Conservation (phyloP, 1,284 basidiomycete species). For the Ganoderma leucocontextum region DNA sequence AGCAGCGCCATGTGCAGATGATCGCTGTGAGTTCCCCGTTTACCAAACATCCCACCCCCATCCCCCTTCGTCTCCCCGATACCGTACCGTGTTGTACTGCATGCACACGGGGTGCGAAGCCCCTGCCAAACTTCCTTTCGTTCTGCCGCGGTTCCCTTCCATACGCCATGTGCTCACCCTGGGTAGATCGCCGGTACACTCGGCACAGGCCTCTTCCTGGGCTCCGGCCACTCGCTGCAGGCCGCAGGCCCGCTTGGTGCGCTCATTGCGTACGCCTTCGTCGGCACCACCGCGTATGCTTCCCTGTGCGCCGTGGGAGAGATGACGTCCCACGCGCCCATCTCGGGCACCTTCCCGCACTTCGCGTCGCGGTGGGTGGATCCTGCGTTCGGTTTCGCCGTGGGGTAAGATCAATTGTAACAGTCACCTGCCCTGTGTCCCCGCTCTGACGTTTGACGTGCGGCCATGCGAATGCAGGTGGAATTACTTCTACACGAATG, state of each 20-base stretch:
- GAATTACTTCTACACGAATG: slow-evolving; percentile 61
- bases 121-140: background rate
- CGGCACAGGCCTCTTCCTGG: slow-evolving; percentile 85
- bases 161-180: background rate
- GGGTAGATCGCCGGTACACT: slow-evolving; percentile 74
- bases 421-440: too few species aligned
- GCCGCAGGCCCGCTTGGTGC: slow-evolving; percentile 68
- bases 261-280: slow-evolving; percentile 65
- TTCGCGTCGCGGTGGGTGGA: slow-evolving; percentile 80
- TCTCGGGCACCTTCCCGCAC: slow-evolving; percentile 78
- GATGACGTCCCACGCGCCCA: slow-evolving; percentile 76
- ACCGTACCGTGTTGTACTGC: background rate
- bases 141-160: background rate
- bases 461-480: slow-evolving; percentile 30
- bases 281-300: slow-evolving; percentile 71
- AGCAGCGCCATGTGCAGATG: slow-evolving; percentile 81
- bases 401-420: slow-evolving; percentile 37
- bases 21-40: slow-evolving; percentile 44
- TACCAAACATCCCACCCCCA: background rate
- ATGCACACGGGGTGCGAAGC: background rate
- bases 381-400: slow-evolving; percentile 78
- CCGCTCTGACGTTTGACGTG: too few species aligned
- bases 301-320: slow-evolving; percentile 72
- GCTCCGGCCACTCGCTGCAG: slow-evolving; percentile 71
- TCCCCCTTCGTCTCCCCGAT: slow-evolving; percentile 2